Conservation (phyloP, 495 filamentous ascomycete genomes). For the Bryoglossum gracile region DNA sequence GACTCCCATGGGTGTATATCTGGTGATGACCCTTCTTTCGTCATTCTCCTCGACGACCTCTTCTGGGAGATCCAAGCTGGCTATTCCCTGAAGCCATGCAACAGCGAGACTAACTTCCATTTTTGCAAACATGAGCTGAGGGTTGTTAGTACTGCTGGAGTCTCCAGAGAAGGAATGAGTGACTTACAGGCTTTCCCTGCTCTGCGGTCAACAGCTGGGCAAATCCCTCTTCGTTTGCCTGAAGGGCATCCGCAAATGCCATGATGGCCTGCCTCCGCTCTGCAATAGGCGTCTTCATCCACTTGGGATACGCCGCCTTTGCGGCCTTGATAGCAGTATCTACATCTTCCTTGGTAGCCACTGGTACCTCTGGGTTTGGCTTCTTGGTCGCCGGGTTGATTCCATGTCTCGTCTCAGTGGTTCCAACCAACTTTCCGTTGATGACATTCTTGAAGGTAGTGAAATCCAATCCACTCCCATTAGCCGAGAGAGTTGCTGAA, state of each 20-base stretch:
- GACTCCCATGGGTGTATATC: constrained; percentile 30
- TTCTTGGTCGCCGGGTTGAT: constrained; percentile 46
- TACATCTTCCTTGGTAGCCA: constrained; percentile 43
- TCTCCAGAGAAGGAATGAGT: not conserved
- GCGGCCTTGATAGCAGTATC: constrained; percentile 45
- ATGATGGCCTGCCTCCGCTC: constrained; percentile 39
- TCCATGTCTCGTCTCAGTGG: constrained; percentile 31
- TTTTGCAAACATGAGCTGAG: not conserved
- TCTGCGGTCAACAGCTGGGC: constrained; percentile 46
- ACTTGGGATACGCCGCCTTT: constrained; percentile 41
- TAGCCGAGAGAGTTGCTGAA: not conserved
- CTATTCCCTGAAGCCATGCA: not conserved
- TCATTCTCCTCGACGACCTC: constrained; percentile 32
- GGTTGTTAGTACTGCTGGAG: not conserved
- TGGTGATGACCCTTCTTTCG: constrained; percentile 26
- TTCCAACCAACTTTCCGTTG: constrained; percentile 34
- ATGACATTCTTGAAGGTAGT: constrained; percentile 40
- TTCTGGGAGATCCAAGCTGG: constrained; percentile 5
- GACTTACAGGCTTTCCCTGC: constrained; percentile 45
- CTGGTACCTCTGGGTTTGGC: constrained; percentile 37
- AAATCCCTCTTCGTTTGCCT: constrained; percentile 37
- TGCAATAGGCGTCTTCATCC: constrained; percentile 43
- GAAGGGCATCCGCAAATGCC: constrained; percentile 38
- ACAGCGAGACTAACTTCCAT: not conserved
- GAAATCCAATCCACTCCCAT: not conserved